Conservation (phyloP, 345 rosid species). For the Boechera divaricarpa region DNA sequence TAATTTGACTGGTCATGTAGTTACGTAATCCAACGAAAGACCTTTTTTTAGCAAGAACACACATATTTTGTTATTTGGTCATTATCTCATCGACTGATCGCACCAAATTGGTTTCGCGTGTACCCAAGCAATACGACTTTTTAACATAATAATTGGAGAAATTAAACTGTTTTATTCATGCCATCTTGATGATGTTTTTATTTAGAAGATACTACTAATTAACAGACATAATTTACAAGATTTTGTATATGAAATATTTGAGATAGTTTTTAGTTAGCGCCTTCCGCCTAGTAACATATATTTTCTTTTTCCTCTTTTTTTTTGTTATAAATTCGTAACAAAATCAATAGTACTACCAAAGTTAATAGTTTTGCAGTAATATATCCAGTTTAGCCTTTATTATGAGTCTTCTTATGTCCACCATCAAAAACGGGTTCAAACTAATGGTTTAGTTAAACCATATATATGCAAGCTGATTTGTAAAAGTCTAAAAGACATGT, state of each 20-base stretch:
- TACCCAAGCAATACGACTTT: conserved; percentile 1
- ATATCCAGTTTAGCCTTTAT: no score
- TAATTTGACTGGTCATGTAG: neutral
- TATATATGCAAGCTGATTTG: no score
- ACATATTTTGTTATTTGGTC: conserved; percentile 5
- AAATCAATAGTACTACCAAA: no score
- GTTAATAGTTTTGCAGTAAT: no score
- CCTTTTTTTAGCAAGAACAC: neutral
- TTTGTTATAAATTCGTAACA: no score
- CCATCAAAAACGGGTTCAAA: no score
- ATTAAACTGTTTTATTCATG: neutral
- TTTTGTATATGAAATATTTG: neutral
- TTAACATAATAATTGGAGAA: neutral
- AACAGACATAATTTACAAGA: neutral
- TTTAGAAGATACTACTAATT: neutral
- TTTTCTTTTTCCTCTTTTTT: no score
- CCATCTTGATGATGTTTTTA: neutral
- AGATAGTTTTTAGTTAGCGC: neutral
- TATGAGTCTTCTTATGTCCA: no score
- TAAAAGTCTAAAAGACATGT: no score
- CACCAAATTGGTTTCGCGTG: neutral
- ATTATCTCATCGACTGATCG: neutral
- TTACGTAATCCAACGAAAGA: neutral
- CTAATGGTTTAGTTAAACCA: no score
- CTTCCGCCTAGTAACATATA: neutral